Evolutionary conservation across 345 rosid genomes (phyloP).

Genomic region (Citrus unshiu): DNA sequence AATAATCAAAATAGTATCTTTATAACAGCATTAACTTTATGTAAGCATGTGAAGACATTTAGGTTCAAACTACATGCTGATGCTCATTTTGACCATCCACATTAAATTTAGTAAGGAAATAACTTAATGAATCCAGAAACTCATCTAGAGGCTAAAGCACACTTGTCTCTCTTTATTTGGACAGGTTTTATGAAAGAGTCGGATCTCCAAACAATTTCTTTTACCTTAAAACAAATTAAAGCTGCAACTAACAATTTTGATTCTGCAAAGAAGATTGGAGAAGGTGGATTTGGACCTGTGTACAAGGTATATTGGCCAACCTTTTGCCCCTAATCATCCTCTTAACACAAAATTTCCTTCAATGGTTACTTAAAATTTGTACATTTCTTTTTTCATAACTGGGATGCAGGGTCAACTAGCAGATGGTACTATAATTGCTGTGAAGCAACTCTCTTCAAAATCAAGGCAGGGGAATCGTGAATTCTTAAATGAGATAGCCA

Average conservation of each 20-base stretch:
- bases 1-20: not conserved
- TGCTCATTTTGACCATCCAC: not conserved
- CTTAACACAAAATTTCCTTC: not conserved
- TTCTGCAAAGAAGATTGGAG: constrained; percentile 30
- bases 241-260: constrained; percentile 36
- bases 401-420: constrained; percentile 31
- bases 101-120: not conserved
- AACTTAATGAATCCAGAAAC: not conserved
- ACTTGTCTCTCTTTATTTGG: not conserved
- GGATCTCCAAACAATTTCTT: constrained; percentile 38
- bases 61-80: not conserved
- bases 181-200: constrained; percentile 19
- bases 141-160: not conserved
- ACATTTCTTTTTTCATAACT: not conserved
- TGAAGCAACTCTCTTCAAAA: constrained; percentile 38
- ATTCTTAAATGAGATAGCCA: constrained; percentile 37
- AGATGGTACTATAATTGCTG: constrained; percentile 34
- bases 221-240: constrained; percentile 32
- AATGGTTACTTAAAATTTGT: not conserved
- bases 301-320: constrained; percentile 24
- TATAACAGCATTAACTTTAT: not conserved
- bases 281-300: constrained; percentile 45
- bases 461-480: constrained; percentile 45
- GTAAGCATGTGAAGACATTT: not conserved
- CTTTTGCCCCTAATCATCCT: not conserved